These are phyloP conservation scores for Cenchrus purpureus DNA, from an alignment of 176 grass and related monocot genomes.

Conservation along the genomic window DNA sequence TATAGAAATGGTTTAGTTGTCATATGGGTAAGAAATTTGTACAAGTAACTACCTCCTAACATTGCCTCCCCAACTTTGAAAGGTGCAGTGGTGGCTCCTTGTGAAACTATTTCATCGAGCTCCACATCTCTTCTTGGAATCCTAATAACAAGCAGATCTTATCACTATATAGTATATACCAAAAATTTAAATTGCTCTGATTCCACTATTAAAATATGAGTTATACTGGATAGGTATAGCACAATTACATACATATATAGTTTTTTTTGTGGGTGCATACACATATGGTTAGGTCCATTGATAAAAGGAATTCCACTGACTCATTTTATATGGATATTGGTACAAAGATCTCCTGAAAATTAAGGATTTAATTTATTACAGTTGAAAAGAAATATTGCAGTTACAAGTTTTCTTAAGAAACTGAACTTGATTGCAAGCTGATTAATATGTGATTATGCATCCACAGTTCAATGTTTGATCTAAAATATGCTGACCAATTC, in stretches of 20 bases:
- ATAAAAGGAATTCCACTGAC: background rate
- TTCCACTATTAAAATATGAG: background rate
- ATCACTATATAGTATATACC: background rate
- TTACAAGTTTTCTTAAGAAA: background rate
- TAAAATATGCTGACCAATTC: background rate
- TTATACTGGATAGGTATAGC: background rate
- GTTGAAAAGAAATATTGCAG: background rate
- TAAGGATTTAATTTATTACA: background rate
- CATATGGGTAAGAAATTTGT: background rate
- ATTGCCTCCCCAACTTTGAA: background rate
- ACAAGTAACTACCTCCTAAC: constrained; percentile 15
- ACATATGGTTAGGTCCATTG: background rate
- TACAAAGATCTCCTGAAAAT: background rate
- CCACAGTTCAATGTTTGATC: background rate
- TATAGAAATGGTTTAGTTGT: background rate
- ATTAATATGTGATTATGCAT: background rate
- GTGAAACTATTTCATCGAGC: background rate
- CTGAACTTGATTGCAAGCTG: background rate
- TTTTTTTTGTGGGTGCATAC: too few species aligned
- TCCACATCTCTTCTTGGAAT: background rate
- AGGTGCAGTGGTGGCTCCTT: background rate
- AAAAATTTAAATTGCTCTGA: background rate
- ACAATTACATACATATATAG: background rate
- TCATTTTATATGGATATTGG: background rate
- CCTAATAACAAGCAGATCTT: background rate